phyloP scores from a whole-genome alignment of 73 alveolate genomes.

The Diophrys appendiculata region DNA sequence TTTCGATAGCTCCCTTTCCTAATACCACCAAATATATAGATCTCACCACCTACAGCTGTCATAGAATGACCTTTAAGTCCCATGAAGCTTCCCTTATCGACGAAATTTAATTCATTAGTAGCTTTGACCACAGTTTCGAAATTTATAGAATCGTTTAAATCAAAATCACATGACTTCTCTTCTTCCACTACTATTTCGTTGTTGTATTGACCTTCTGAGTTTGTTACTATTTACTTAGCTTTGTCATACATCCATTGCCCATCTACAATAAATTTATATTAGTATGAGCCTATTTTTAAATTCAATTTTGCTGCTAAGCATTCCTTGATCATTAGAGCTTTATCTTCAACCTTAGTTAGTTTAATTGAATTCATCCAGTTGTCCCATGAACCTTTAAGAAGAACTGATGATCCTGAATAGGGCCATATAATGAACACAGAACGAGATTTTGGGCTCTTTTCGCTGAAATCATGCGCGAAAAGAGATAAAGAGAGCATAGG shows the following conservation, averaged over 20 bases:
- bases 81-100: slow-evolving; percentile 1
- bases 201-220: slow-evolving; percentile 39
- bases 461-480: background rate
- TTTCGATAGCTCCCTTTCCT: slow-evolving; percentile 32
- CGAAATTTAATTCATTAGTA: slow-evolving; percentile 3
- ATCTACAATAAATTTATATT: slow-evolving; percentile 54
- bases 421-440: slow-evolving; percentile 12
- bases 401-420: background rate
- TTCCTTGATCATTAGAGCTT: background rate
- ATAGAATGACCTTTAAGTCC: slow-evolving; percentile 38
- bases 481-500: too few relatives aligned
- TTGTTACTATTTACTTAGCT: slow-evolving; percentile 14
- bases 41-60: slow-evolving; percentile 61
- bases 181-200: slow-evolving; percentile 23
- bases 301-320: slow-evolving; percentile 19
- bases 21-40: slow-evolving; percentile 59
- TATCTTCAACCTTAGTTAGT: background rate
- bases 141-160: background rate
- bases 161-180: slow-evolving; percentile 24
- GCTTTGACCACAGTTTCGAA: slow-evolving; percentile 10
- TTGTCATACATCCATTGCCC: slow-evolving; percentile 63
- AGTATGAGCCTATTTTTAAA: slow-evolving; percentile 36
- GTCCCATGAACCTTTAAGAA: slow-evolving; percentile 15
- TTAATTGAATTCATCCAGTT: background rate
- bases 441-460: background rate